phyloP scores from a whole-genome alignment of 495 filamentous ascomycete genomes.

The Aspergillus ellipticus region DNA sequence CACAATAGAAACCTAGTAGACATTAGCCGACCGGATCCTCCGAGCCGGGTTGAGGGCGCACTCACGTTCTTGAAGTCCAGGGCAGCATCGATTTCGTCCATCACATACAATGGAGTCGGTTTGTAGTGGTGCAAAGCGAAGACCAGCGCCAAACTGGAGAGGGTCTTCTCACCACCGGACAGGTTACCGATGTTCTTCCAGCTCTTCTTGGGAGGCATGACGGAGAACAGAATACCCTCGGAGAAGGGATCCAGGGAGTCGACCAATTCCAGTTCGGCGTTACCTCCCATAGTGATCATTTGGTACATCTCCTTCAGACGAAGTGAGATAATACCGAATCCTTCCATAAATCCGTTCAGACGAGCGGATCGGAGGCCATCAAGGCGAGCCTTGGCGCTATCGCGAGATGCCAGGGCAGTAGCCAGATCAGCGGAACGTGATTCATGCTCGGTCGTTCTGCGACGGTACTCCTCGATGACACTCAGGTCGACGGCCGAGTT shows the following conservation, averaged over 20 bases:
- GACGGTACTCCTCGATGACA: slow-evolving; percentile 90
- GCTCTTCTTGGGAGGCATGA: slow-evolving; percentile 99
- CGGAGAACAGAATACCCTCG: slow-evolving; percentile 92
- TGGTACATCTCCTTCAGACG: slow-evolving; percentile 99
- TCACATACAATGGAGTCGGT: slow-evolving; percentile 95
- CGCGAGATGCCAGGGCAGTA: slow-evolving; percentile 68
- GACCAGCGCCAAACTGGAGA: slow-evolving; percentile 88
- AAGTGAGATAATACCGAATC: slow-evolving; percentile 90
- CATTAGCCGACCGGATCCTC: slow-evolving; percentile 12
- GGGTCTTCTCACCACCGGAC: slow-evolving; percentile 93
- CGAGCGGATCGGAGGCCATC: slow-evolving; percentile 87
- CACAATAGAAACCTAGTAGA: slow-evolving; percentile 88
- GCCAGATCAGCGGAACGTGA: slow-evolving; percentile 76
- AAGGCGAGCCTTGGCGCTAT: slow-evolving; percentile 81
- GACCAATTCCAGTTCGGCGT: slow-evolving; percentile 94
- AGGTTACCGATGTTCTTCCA: slow-evolving; percentile 99
- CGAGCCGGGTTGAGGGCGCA: slow-evolving; percentile 10
- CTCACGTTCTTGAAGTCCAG: slow-evolving; percentile 96
- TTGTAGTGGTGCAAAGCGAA: slow-evolving; percentile 98
- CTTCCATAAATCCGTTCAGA: slow-evolving; percentile 97
- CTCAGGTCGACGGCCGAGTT: slow-evolving; percentile 84
- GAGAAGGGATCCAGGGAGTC: slow-evolving; percentile 95
- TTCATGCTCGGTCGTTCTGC: slow-evolving; percentile 80
- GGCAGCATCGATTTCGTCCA: slow-evolving; percentile 99
- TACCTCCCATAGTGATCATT: slow-evolving; percentile 99